phyloP scores from a whole-genome alignment of 2,329 filamentous ascomycete species.

The Gaeumannomyces tritici region DNA sequence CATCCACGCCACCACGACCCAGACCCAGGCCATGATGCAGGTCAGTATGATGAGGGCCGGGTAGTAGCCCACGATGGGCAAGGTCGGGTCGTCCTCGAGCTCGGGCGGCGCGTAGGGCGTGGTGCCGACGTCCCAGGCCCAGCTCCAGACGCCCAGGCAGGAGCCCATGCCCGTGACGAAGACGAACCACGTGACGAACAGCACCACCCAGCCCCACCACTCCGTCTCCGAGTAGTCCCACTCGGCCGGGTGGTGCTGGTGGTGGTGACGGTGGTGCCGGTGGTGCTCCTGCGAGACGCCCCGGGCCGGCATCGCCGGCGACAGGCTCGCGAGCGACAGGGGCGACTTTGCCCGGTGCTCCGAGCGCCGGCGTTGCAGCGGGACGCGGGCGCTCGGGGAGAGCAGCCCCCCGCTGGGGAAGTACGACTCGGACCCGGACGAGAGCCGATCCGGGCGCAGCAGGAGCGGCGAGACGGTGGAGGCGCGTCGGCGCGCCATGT shows the following conservation, averaged over 20 bases:
- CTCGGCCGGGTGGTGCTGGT: constrained; percentile 25
- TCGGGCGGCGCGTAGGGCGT: constrained; percentile 93
- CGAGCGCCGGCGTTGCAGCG: constrained; percentile 35
- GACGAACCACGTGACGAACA: constrained; percentile 86
- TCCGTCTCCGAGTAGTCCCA: constrained; percentile 94
- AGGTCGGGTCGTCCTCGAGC: constrained; percentile 84
- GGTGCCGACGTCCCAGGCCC: constrained; percentile 97
- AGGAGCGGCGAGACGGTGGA: background rate
- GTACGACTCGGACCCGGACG: constrained; percentile 54
- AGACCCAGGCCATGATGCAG: constrained; percentile 96
- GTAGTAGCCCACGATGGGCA: constrained; percentile 96
- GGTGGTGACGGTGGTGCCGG: background rate
- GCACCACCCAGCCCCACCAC: constrained; percentile 95
- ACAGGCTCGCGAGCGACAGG: constrained; percentile 37
- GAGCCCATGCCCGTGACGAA: constrained; percentile 97
- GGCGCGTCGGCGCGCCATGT: constrained; percentile 36
- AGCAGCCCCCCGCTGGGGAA: constrained; percentile 23
- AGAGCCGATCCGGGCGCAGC: constrained; percentile 22
- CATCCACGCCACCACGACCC: constrained; percentile 95
- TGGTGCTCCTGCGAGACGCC: constrained; percentile 19
- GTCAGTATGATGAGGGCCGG: constrained; percentile 89
- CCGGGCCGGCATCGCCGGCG: constrained; percentile 30
- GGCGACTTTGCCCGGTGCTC: constrained; percentile 47
- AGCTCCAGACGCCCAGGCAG: constrained; percentile 90
- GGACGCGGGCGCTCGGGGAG: constrained; percentile 22